phyloP scores from a whole-genome alignment of 1,284 basidiomycete species.

The Rhodotorula sp. region DNA sequence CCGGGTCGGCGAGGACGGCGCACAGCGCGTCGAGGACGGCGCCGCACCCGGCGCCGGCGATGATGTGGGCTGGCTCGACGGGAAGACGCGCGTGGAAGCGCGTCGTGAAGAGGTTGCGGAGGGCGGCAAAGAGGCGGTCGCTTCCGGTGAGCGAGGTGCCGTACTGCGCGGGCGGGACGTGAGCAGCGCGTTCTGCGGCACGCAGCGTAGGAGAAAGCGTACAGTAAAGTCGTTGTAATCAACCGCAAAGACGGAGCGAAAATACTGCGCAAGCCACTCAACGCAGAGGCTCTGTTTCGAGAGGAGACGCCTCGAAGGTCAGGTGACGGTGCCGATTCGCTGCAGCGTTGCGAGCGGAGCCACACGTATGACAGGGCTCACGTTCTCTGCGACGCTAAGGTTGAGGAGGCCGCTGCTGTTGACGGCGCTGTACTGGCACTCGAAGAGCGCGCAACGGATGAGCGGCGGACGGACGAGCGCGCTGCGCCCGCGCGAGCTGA shows the following conservation, averaged over 20 bases:
- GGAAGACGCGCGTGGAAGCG: slow-evolving; percentile 38
- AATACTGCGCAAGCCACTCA: slow-evolving; percentile 30
- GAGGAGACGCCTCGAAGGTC: not conserved
- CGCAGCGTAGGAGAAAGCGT: not conserved
- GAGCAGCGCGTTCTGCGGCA: slow-evolving; percentile 40
- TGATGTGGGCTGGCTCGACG: slow-evolving; percentile 45
- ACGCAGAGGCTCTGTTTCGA: slow-evolving; percentile 11
- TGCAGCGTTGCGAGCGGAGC: not conserved
- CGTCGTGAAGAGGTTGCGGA: slow-evolving; percentile 28
- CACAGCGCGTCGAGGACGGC: slow-evolving; percentile 52
- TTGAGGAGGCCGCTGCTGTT: slow-evolving; percentile 31
- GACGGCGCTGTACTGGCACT: slow-evolving; percentile 23
- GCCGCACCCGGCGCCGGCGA: slow-evolving; percentile 42
- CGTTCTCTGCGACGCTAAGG: slow-evolving; percentile 38
- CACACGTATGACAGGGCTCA: not conserved
- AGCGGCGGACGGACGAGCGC: slow-evolving; percentile 38
- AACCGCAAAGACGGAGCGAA: slow-evolving; percentile 18
- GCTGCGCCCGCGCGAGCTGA: slow-evolving; percentile 24
- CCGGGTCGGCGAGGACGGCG: slow-evolving; percentile 52
- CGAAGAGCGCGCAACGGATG: slow-evolving; percentile 39
- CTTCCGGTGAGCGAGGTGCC: slow-evolving; percentile 36
- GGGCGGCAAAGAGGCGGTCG: slow-evolving; percentile 32
- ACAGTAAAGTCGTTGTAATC: slow-evolving; percentile 24
- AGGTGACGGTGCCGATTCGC: not conserved
- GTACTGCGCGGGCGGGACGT: slow-evolving; percentile 37